A percentile compares a stretch with the other conserved stretches of the same genome.
Evolutionary conservation across 805 yeast species (phyloP).

Genomic region (Candida incommunis): DNA sequence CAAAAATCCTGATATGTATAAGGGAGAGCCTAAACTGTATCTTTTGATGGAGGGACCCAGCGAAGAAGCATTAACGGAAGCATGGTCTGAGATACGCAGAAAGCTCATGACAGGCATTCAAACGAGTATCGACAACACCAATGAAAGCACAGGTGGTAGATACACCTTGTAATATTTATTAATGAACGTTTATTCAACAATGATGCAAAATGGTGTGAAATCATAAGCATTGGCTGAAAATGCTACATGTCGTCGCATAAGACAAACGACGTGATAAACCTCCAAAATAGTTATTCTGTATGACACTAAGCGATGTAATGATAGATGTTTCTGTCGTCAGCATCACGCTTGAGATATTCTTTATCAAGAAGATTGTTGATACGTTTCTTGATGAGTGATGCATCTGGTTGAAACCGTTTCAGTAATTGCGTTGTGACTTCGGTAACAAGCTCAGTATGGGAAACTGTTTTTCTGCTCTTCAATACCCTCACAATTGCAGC

Average conservation of each 20-base stretch:
- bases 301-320: conserved; percentile 44
- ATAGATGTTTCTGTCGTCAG: conserved; percentile 42
- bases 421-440: conserved; percentile 48
- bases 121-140: neutral
- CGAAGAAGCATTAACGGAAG: conserved; percentile 33
- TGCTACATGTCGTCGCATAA: too few relatives aligned
- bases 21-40: conserved; percentile 37
- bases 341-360: conserved; percentile 67
- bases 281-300: too few relatives aligned
- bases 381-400: conserved; percentile 51
- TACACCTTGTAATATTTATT: neutral
- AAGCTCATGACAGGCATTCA: neutral
- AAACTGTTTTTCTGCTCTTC: conserved; percentile 51
- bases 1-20: conserved; percentile 31
- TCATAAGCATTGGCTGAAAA: too few relatives aligned
- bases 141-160: neutral
- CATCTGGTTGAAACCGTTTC: conserved; percentile 55
- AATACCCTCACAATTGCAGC: conserved; percentile 83
- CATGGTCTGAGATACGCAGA: conserved; percentile 7
- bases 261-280: too few relatives aligned
- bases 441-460: conserved; percentile 51
- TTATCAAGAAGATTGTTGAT: conserved; percentile 64
- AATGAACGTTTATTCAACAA: too few relatives aligned
- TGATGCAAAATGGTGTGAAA: too few relatives aligned
- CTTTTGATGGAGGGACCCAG: conserved; percentile 64